Evolutionary conservation across 2,329 filamentous ascomycete genomes (phyloP), one percentile per base, ranked within the genome.

Genomic region (Colletotrichum lupini): DNA sequence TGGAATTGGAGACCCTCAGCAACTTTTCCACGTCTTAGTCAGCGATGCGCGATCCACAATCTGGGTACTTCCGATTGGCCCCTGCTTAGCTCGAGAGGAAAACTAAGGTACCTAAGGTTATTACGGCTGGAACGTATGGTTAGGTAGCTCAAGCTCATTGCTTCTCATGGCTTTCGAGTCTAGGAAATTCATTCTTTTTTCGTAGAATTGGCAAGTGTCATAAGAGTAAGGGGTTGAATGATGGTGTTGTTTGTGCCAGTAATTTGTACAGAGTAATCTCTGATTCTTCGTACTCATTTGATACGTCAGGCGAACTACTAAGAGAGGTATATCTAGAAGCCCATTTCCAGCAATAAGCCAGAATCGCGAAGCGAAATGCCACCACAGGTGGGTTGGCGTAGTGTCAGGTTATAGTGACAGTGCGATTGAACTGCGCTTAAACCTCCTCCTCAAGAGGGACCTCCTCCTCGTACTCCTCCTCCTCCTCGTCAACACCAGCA

Each of bases 401-500:
- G 57, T 67, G 65, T 19, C 19, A 65, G 49, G 28, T 60, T 16
- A 52, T 49, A 61, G 37, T 26, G n/a, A 28, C 14, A 53, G 22
- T 26, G n/a, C 55, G 9, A 55, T 56, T 12, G 46, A 26, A 49
- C 46, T 57, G 56, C 35, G 68, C 68, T 80, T 87, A 87, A 80
- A 87, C 86, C 83, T 94, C 93, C 85, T 94, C 92, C 87, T 95
- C 93, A 78, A 85, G 86, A 85, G 92, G 92, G 77, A 88, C 90
- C 86, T 98, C 95, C 89, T 97, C 95, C 81, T 93, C 93, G 84
- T 97, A 95, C 84, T 97, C 95, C 88, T 98, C 95, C 88, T 98
- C 96, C 80, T 95, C 96, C 87, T 99, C 97, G 75, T 97, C 97
- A 86, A 98, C 92, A 82, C 94, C 94, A 84, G 97, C 97, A 86